Evolutionary conservation across 1,284 basidiomycete genomes (phyloP).

Genomic region (Marasmius fiardii): DNA sequence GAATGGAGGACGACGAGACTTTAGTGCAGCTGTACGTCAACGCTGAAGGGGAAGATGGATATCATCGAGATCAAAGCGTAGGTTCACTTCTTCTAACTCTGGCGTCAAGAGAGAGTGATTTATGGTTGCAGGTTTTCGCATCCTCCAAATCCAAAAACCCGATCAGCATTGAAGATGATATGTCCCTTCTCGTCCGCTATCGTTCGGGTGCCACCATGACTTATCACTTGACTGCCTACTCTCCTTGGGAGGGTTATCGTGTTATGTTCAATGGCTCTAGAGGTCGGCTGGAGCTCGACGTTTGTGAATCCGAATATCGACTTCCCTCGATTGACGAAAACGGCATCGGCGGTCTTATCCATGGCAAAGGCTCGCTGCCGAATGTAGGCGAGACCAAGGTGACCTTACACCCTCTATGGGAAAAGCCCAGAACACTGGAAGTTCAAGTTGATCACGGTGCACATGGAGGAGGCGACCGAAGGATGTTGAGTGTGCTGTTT

Average conservation of each 20-base stretch:
- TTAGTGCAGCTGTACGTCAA: constrained; percentile 45
- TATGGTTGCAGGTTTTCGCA: constrained; percentile 38
- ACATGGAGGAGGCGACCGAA: constrained; percentile 51
- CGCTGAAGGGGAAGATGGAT: constrained; percentile 43
- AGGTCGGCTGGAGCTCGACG: constrained; percentile 51
- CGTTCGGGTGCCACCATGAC: constrained; percentile 49
- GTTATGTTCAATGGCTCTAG: constrained; percentile 54
- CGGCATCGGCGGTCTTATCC: constrained; percentile 33
- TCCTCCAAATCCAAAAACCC: constrained; percentile 23
- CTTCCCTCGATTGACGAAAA: constrained; percentile 23
- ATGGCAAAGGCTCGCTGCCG: constrained; percentile 42
- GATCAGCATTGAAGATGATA: constrained; percentile 56
- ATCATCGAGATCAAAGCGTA: constrained; percentile 39
- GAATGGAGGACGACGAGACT: constrained; percentile 42
- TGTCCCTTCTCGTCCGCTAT: constrained; percentile 49
- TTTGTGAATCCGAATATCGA: constrained; percentile 43
- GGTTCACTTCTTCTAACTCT: constrained; percentile 8
- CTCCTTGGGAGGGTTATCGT: constrained; percentile 46
- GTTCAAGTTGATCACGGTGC: constrained; percentile 40
- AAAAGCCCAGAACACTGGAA: constrained; percentile 38
- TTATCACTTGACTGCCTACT: constrained; percentile 46
- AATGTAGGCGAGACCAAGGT: constrained; percentile 44
- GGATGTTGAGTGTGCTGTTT: constrained; percentile 50
- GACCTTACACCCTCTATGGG: constrained; percentile 45
- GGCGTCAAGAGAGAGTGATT: neutral